Conservation (phyloP, 371 early-diverging fungal species). For the Mucor sp. region DNA sequence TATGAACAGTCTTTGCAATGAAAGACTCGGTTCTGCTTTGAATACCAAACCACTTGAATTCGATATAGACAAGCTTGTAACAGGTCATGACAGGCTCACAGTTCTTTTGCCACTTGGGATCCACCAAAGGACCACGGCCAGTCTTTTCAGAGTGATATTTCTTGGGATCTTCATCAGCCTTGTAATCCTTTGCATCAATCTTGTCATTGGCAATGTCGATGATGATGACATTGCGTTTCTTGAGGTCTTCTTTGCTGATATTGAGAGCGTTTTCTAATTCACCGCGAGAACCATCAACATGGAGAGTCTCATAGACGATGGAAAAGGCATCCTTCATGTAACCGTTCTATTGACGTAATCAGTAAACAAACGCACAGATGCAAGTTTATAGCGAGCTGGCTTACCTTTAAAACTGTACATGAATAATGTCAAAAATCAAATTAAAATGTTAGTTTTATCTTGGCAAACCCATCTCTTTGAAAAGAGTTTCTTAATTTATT, state of each 20-base stretch:
- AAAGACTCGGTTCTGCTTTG: conserved; percentile 61
- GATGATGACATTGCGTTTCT: conserved; percentile 59
- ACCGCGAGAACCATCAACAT: conserved; percentile 70
- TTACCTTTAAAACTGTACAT: conserved; percentile 16
- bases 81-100: conserved; percentile 76
- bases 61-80: conserved; percentile 73
- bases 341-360: conserved; percentile 43
- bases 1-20: conserved; percentile 42
- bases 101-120: conserved; percentile 39
- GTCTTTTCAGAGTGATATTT: conserved; percentile 64
- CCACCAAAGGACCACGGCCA: conserved; percentile 65
- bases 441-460: background rate
- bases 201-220: conserved; percentile 68
- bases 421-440: background rate
- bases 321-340: conserved; percentile 74
- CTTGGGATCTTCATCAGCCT: conserved; percentile 64
- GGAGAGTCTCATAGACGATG: conserved; percentile 75
- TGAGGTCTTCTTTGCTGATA: conserved; percentile 39
- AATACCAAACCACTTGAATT: conserved; percentile 73
- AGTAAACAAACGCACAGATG: background rate
- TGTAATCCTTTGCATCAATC: conserved; percentile 52
- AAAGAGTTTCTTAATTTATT: background rate
- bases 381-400: background rate
- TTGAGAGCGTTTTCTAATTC: conserved; percentile 65
- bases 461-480: background rate